Conservation (phyloP, 768 basidiomycete species). For the Dioszegia aurantiaca region DNA sequence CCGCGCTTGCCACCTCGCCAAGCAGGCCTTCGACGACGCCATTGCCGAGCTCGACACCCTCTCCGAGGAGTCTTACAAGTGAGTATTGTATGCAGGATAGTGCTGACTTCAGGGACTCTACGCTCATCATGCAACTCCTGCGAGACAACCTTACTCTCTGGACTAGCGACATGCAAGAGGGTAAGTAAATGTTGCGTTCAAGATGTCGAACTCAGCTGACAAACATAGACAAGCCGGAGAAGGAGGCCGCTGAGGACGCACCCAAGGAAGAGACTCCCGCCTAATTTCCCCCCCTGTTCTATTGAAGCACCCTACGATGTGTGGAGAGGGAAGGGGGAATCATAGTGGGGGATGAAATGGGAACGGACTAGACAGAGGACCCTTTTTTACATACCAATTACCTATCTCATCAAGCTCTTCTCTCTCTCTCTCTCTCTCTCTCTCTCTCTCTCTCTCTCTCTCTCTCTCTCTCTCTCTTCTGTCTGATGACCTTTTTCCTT, state of each 20-base stretch:
- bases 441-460: not conserved
- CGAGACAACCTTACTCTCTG: conserved; percentile 96
- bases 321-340: no score
- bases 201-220: conserved; percentile 8
- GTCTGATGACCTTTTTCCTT: no score
- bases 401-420: not conserved
- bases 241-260: conserved; percentile 34
- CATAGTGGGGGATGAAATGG: no score
- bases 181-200: conserved; percentile 51
- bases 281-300: not conserved
- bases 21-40: conserved; percentile 98
- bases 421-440: not conserved
- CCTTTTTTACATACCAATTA: no score
- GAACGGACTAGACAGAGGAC: no score
- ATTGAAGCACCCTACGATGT: no score
- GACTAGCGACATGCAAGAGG: conserved; percentile 98
- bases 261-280: conserved; percentile 42
- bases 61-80: conserved; percentile 97
- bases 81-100: conserved; percentile 19
- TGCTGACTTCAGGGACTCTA: conserved; percentile 64
- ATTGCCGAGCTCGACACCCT: conserved; percentile 99
- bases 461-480: not conserved
- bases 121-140: conserved; percentile 85
- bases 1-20: conserved; percentile 96
- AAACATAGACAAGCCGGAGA: conserved; percentile 14